Conservation (phyloP, 1,139 yeast genomes). For the Hansenula sp. region DNA sequence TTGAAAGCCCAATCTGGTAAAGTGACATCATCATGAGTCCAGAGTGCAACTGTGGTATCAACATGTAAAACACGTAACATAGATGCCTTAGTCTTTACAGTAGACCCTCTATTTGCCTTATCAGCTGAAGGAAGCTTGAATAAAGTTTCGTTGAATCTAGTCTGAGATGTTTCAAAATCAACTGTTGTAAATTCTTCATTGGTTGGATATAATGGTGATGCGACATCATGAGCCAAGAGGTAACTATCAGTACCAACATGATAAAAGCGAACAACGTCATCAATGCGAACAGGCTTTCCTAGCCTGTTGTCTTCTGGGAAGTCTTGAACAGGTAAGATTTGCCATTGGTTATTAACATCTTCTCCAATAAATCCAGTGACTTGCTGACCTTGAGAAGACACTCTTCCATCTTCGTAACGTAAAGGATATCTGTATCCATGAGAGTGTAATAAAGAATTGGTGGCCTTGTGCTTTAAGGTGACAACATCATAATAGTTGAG, state of each 20-base stretch:
- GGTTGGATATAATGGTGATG: constrained; percentile 88
- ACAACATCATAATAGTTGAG: constrained; percentile 73
- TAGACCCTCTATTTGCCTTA: constrained; percentile 43
- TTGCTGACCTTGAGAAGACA: constrained; percentile 93
- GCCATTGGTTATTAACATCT: constrained; percentile 82
- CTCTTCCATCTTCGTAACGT: constrained; percentile 93
- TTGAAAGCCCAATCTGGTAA: constrained; percentile 93
- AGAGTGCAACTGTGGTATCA: constrained; percentile 87
- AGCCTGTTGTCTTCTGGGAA: constrained; percentile 31
- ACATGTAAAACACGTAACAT: constrained; percentile 70
- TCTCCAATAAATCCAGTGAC: constrained; percentile 65
- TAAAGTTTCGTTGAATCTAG: constrained; percentile 66
- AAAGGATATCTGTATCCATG: constrained; percentile 73
- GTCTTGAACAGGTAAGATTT: constrained; percentile 64
- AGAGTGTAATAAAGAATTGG: constrained; percentile 77
- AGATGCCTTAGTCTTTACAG: constrained; percentile 66
- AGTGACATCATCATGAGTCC: constrained; percentile 82
- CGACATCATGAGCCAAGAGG: constrained; percentile 90
- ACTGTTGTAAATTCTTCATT: constrained; percentile 89
- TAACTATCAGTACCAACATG: constrained; percentile 80
- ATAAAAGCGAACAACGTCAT: constrained; percentile 71
- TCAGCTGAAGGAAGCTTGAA: constrained; percentile 68
- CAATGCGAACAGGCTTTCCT: constrained; percentile 49
- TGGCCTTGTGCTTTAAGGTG: constrained; percentile 73
- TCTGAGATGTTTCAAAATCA: constrained; percentile 48